Evolutionary conservation across 2,329 filamentous ascomycete genomes (phyloP).

Genomic region (Cordyceps militaris): DNA sequence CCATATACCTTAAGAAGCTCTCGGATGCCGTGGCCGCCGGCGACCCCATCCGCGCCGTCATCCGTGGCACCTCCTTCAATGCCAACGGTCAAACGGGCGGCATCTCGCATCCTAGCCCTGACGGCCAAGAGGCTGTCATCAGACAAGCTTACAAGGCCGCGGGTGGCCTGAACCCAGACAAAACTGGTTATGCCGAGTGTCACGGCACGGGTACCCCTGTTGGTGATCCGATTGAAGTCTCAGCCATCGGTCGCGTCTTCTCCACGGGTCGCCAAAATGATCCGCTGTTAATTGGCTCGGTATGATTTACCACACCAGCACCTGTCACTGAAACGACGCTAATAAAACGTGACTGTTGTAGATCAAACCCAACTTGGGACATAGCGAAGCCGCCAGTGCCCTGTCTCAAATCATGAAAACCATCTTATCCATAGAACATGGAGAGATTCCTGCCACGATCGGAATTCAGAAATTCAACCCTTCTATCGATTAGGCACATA

Average conservation of each 20-base stretch:
- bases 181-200: constrained; percentile 29
- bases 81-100: constrained; percentile 35
- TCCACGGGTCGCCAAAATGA: neutral
- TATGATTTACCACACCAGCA: too few relatives aligned
- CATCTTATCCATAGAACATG: constrained; percentile 17
- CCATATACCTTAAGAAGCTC: constrained; percentile 34
- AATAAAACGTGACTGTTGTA: too few relatives aligned
- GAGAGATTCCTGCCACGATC: neutral
- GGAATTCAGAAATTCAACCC: neutral
- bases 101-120: constrained; percentile 32
- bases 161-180: constrained; percentile 16
- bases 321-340: too few relatives aligned
- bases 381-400: constrained; percentile 21
- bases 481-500: neutral
- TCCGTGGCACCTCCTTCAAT: constrained; percentile 29
- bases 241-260: constrained; percentile 18
- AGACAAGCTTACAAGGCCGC: constrained; percentile 12
- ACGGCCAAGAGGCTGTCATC: neutral
- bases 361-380: constrained; percentile 25
- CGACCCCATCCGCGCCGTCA: constrained; percentile 23
- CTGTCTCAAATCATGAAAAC: constrained; percentile 22
- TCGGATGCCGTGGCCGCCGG: neutral
- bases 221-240: constrained; percentile 23
- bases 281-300: neutral
- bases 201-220: constrained; percentile 33